Evolutionary conservation across 2,329 filamentous ascomycete genomes (phyloP), one percentile per base, ranked within the genome.

Genomic region (Talaromyces albobiverticillius): DNA sequence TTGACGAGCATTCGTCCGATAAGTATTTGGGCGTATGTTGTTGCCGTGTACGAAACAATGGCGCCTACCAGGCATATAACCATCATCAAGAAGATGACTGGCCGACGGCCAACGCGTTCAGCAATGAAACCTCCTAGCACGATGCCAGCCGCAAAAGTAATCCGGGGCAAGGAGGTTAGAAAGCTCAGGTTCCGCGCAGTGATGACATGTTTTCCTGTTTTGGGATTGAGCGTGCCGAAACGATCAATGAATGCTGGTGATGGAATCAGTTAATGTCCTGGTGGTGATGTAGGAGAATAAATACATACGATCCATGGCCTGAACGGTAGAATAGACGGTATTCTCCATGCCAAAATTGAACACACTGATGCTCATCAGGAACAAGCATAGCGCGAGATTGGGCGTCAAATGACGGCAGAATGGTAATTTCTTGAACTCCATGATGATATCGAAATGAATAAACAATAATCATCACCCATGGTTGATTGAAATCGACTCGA

Each of bases 41-140:
- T 48, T 3, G 60, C 51, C 11, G 55, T 60, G 36, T 59, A 59
- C 26, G 48, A 46, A 31, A 61, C 53, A 16, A 51, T 55, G 16
- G 56, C 53, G 4, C 60, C 59, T 11, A 54, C 40, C 9, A 62
- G 41, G 5, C 55, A 54, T 6, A 58, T 32, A 34, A 51, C 41
- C 26, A 56, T 42, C 56, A 58, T 58, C 9, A 41, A 32, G 6
- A 58, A 29, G 23, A 56, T 54, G 20, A 51, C 46, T 3, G 43
- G 45, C n/a, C 50, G 52, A 41, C 56, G 46, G 11, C 54, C 56
- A 13, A 58, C 45, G 3, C 40, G 38, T 29, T 58, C 56, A 6
- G 51, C 56, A 13, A 56, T n/a, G 9, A 56, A 26, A 18, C 54
- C 42, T 11, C 54, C 43, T 18, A 32, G 4, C 6, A 46, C 2